Evolutionary conservation across 139 green algal genomes (phyloP).

Genomic region (Spirogloea muscicola): DNA sequence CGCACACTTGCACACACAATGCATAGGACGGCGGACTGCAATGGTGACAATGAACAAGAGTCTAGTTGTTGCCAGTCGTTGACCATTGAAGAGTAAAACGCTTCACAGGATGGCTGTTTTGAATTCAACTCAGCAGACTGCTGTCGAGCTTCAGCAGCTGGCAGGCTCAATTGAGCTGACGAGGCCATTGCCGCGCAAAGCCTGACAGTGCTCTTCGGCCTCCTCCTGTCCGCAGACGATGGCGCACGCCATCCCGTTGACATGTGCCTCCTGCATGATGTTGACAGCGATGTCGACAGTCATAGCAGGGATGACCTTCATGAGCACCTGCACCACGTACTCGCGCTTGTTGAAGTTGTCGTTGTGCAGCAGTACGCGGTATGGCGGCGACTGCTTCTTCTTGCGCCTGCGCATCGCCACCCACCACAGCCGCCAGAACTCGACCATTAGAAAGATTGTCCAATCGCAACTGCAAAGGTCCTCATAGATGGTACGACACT

Average conservation of each 20-base stretch:
- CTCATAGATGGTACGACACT: not conserved
- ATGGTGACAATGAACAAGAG: too few relatives aligned
- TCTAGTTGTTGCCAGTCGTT: too few relatives aligned
- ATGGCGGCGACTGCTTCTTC: slow-evolving; percentile 68
- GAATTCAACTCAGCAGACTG: too few relatives aligned
- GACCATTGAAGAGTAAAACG: too few relatives aligned
- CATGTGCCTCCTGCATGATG: slow-evolving; percentile 77
- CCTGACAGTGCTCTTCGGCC: slow-evolving; percentile 80
- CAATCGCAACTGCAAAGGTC: too few relatives aligned
- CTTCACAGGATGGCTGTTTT: too few relatives aligned
- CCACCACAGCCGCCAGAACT: not conserved
- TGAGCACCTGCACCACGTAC: slow-evolving; percentile 82
- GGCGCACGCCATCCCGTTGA: slow-evolving; percentile 75
- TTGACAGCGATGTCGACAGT: slow-evolving; percentile 82
- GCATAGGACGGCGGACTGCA: too few relatives aligned
- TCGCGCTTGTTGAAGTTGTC: slow-evolving; percentile 88
- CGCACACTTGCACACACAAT: too few relatives aligned
- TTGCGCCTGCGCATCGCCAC: slow-evolving; percentile 31
- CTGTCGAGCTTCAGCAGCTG: too few relatives aligned
- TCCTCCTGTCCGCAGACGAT: slow-evolving; percentile 75
- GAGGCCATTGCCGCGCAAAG: slow-evolving; percentile 76
- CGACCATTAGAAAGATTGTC: too few relatives aligned
- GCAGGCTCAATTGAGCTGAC: slow-evolving; percentile 76
- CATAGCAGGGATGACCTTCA: slow-evolving; percentile 71
- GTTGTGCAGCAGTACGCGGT: slow-evolving; percentile 86